Evolutionary conservation across 768 basidiomycete species (phyloP).

Genomic region (Nevesoporus exiguus): DNA sequence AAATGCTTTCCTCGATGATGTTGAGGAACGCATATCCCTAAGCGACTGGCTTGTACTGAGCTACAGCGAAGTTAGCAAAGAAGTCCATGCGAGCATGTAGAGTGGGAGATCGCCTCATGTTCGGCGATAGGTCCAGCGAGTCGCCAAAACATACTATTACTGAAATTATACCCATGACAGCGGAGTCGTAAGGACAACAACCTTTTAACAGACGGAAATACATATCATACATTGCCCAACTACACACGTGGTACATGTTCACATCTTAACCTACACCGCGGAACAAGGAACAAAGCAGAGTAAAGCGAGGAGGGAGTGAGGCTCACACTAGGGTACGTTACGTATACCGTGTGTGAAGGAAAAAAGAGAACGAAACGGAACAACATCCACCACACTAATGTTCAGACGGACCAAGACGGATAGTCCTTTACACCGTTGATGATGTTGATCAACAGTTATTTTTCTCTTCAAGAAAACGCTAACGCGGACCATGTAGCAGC

Average conservation of each 20-base stretch:
- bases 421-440: background rate
- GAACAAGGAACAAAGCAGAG: background rate
- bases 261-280: background rate
- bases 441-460: background rate
- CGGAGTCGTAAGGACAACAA: background rate
- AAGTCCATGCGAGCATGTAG: too few relatives aligned
- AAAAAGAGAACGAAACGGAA: background rate
- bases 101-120: too few relatives aligned
- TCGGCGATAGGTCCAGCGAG: too few relatives aligned
- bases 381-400: background rate
- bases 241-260: conserved; percentile 1
- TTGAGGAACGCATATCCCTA: too few relatives aligned
- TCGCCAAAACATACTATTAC: background rate
- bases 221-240: conserved; percentile 8
- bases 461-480: conserved; percentile 50
- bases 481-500: conserved; percentile 72
- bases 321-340: background rate
- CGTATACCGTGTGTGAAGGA: conserved; percentile 1
- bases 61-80: too few relatives aligned
- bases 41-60: too few relatives aligned
- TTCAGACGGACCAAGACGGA: background rate
- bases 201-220: background rate
- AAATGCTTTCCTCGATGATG: too few relatives aligned
- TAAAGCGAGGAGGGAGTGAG: background rate
- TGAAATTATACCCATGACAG: background rate